A percentile compares a stretch with the other conserved stretches of the same genome.
Evolutionary conservation across 805 yeast species (phyloP).

Genomic region (Candida xyloterini): DNA sequence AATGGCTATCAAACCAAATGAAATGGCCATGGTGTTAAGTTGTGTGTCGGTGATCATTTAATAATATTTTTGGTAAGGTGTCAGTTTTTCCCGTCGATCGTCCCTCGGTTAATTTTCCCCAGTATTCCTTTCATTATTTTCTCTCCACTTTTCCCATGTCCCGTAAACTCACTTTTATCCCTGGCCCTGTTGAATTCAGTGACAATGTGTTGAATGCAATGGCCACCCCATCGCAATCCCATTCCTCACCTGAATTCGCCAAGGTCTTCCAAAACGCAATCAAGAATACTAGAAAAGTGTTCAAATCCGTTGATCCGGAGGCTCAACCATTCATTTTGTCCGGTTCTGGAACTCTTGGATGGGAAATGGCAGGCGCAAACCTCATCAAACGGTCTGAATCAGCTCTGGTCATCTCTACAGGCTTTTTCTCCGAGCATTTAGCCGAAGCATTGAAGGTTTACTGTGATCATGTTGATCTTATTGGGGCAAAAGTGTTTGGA

Average conservation of each 20-base stretch:
- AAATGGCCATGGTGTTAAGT: slow-evolving; percentile 66
- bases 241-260: slow-evolving; percentile 82
- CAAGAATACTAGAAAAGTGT: slow-evolving; percentile 65
- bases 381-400: slow-evolving; percentile 62
- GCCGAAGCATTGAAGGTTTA: slow-evolving; percentile 71
- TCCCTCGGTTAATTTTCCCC: background rate
- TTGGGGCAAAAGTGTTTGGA: slow-evolving; percentile 68
- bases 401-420: slow-evolving; percentile 82
- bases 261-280: slow-evolving; percentile 68
- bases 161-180: slow-evolving; percentile 34
- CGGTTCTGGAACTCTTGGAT: slow-evolving; percentile 93
- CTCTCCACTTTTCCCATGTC: slow-evolving; percentile 18
- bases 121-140: background rate
- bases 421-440: slow-evolving; percentile 82
- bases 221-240: slow-evolving; percentile 84
- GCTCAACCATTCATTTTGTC: slow-evolving; percentile 80
- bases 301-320: slow-evolving; percentile 61
- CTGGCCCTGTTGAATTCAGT: slow-evolving; percentile 51
- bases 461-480: slow-evolving; percentile 71
- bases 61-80: background rate
- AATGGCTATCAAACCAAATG: slow-evolving; percentile 71
- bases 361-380: slow-evolving; percentile 88
- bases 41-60: slow-evolving; percentile 82
- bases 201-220: slow-evolving; percentile 75
- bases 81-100: background rate